Conservation (phyloP, 2,329 filamentous ascomycete species). For the Aspergillus aculeatinus region DNA sequence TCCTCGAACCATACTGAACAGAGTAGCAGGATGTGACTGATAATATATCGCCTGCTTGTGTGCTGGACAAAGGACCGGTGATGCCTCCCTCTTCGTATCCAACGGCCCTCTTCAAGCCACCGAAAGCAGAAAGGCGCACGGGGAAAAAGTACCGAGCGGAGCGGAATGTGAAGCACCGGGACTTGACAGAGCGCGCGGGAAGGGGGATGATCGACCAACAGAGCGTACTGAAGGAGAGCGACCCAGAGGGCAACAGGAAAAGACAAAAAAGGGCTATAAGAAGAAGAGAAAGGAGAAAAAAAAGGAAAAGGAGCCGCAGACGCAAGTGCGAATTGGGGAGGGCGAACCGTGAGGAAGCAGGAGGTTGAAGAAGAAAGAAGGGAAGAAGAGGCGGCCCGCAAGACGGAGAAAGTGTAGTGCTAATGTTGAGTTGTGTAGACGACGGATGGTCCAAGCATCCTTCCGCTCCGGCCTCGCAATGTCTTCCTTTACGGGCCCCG, state of each 20-base stretch:
- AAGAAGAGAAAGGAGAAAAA: neutral
- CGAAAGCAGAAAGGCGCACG: conserved; percentile 3
- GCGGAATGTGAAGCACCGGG: neutral
- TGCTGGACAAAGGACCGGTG: neutral
- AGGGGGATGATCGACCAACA: neutral
- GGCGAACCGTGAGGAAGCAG: neutral
- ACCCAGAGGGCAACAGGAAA: neutral
- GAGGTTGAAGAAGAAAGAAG: neutral
- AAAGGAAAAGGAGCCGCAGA: neutral
- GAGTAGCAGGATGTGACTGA: neutral
- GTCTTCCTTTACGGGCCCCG: neutral
- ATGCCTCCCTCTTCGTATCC: neutral
- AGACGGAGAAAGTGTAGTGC: neutral
- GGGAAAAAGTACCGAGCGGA: neutral
- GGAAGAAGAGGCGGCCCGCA: neutral
- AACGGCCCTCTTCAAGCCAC: neutral
- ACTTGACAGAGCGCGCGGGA: neutral
- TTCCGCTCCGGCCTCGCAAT: neutral
- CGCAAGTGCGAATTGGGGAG: neutral
- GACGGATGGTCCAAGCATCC: neutral
- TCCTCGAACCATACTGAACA: conserved; percentile 37
- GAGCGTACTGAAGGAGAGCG: neutral
- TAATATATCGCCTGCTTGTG: neutral
- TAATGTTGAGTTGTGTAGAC: neutral
- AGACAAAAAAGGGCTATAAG: neutral